A percentile compares a stretch with the other conserved stretches of the same genome.
phyloP scores from a whole-genome alignment of 164 flowering plant genomes.

The Liquidambar formosana region DNA sequence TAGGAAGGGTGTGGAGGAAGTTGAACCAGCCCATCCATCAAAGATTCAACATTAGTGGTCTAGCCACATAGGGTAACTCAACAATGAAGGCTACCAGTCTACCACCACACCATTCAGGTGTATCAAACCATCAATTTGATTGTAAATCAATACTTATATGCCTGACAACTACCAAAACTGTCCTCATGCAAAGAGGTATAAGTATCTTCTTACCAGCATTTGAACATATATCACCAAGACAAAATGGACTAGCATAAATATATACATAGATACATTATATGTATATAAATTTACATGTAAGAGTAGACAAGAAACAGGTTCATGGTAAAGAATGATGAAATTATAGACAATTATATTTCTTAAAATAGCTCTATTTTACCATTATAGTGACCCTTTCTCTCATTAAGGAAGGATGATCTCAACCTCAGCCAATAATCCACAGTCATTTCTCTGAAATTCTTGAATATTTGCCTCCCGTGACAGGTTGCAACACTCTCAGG shows the following conservation, averaged over 20 bases:
- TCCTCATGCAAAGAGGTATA: not conserved
- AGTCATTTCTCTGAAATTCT: constrained; percentile 82
- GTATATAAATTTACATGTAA: too few relatives aligned
- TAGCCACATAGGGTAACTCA: not conserved
- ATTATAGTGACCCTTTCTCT: constrained; percentile 37
- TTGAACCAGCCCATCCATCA: not conserved
- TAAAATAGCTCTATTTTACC: constrained; percentile 47
- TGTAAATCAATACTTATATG: not conserved
- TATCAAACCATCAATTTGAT: not conserved
- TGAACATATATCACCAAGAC: not conserved
- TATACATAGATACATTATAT: too few relatives aligned
- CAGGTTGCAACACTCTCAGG: constrained; percentile 94
- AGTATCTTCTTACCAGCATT: too few relatives aligned
- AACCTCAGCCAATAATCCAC: constrained; percentile 61
- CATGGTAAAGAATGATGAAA: not conserved
- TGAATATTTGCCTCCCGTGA: constrained; percentile 75
- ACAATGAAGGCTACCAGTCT: not conserved
- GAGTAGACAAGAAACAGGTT: not conserved
- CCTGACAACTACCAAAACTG: not conserved
- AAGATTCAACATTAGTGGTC: not conserved
- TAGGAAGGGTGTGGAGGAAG: not conserved
- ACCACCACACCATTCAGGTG: not conserved
- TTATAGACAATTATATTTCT: not conserved
- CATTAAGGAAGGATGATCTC: constrained; percentile 29
- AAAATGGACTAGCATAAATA: not conserved